These are phyloP conservation scores for Leptoxyphium fumago DNA, from an alignment of 2,329 filamentous ascomycete species.

Conservation along the genomic window DNA sequence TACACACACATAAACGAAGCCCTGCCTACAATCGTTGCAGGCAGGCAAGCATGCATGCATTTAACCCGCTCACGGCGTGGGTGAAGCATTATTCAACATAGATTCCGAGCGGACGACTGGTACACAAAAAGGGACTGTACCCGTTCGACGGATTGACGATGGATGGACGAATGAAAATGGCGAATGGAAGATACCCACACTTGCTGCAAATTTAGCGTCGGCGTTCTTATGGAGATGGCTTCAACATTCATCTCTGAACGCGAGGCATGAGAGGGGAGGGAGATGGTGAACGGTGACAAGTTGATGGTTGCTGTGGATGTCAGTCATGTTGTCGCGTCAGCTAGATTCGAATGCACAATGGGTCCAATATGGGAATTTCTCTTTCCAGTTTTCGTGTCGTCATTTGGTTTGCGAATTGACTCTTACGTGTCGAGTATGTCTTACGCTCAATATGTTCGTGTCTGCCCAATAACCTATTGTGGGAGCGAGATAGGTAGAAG, in stretches of 20 bases:
- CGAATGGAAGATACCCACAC: background rate
- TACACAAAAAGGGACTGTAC: background rate
- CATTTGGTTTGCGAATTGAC: too few species aligned
- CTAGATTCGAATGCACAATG: background rate
- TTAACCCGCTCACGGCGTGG: constrained; percentile 3
- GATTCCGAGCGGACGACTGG: background rate
- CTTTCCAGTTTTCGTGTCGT: background rate
- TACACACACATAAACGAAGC: too few species aligned
- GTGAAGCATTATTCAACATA: constrained; percentile 12
- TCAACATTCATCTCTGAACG: constrained; percentile 8
- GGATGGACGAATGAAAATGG: background rate
- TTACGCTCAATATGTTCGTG: background rate
- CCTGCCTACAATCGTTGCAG: too few species aligned
- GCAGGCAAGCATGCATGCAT: constrained; percentile 2
- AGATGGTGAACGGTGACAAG: background rate
- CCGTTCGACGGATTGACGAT: background rate
- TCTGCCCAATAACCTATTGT: too few species aligned
- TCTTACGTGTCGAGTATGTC: background rate
- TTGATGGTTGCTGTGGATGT: background rate
- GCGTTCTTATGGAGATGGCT: constrained; percentile 13
- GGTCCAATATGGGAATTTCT: background rate
- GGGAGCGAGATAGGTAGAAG: too few species aligned
- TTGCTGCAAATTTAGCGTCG: constrained; percentile 11
- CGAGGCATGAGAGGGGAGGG: background rate
- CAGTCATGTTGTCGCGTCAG: background rate